Evolutionary conservation across 139 green algal species (phyloP), one percentile per base, ranked within the genome.

Genomic region (Asterochloris erici): DNA sequence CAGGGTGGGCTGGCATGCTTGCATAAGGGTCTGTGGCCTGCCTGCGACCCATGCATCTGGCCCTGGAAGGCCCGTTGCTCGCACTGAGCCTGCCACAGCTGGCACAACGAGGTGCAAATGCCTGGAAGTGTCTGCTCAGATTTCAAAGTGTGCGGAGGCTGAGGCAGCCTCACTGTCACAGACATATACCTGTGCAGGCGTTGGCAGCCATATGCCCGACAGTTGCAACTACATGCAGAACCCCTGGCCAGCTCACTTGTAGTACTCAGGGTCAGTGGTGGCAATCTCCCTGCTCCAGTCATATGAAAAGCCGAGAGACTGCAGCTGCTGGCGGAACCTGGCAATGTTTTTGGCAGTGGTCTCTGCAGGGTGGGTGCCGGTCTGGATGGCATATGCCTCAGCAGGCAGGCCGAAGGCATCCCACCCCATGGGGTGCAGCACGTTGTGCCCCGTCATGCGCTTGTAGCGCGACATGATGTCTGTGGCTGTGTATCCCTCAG

Each of bases 371-470:
- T 99, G 97, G 0, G 95, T 99, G 68, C 96, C 96, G 0, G 96
- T 99, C 92, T 97, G 91, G 29, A 99, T 90, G 1, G 97, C 97
- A 83, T 99, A 99, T 89, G 99, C 76, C 92, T 99, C 97, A 0
- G 97, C 97, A 14, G 97, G 97, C 75, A 99, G 88, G 0, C 97
- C 97, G 82, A 99, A 99, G 0, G 97, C 96, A 86, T 99, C 97
- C 95, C 96, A 99, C 63, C 97, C 97, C 92, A 99, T 99, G 23
- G 97, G 97, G 87, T 99, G 97, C 85, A 99, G 90, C 73, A 99
- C 97, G 82, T 99, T 99, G 84, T 92, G 95, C 38, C 96, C 97
- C 27, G 82, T 83, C 93, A 98, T 98, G 83, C 97, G 93, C 90
- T 99, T 99, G 90, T 98, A 99, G 10, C 97, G 90, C 12, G 97